Base-by-base conservation (phyloP, 257 asterid genomes). In the Mentha longifolia region DNA sequence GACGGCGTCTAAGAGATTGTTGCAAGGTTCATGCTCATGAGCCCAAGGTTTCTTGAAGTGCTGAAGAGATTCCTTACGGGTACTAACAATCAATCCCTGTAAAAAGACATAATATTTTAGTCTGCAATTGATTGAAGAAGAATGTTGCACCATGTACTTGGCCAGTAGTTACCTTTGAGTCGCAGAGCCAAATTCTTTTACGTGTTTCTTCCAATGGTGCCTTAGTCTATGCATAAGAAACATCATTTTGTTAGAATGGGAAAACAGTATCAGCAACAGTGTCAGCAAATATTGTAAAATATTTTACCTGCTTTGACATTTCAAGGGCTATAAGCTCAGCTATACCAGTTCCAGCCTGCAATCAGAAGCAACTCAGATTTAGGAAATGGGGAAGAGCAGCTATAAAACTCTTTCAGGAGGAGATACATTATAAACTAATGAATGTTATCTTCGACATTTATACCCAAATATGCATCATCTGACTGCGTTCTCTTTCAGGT, bases 301-400 rank as follows among this genome's bases (percentile, higher is more conserved):
- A 30, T 55, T 39, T 62, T 30, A 91, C 99, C 97, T 87, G 85
- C 77, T 88, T 89, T 12, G 96, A 91, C 42, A 92, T 89, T 74
- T 92, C 97, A 76, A 89, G 93, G 70, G 99, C 99, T 71, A 94
- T 89, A 64, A 94, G 95, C 79, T 94, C 97, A 7, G 99, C 99
- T 66, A 94, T 89, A 54, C 99, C 97, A 45, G 97, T 94, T 69
- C 99, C 99, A 75, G 99, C 99, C 97, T 94, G 90, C 84, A 80
- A 72, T 68, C 51, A 80, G 67, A 69, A 64, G 33, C 51, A 45
- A 74, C 35, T 37, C 50, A 42, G 16, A 63, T 61, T 35, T 6
- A 55, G 19, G 49, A 72, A 72, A 46, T 56, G 42, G 39, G n/a
- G 35, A 63, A 30, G 28, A 50, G 37, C 46, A 58, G 58, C 15